A percentile compares a stretch with the other conserved stretches of the same genome.
Conservation (phyloP, 306 rosid genomes). For the Dicorynia guianensis region DNA sequence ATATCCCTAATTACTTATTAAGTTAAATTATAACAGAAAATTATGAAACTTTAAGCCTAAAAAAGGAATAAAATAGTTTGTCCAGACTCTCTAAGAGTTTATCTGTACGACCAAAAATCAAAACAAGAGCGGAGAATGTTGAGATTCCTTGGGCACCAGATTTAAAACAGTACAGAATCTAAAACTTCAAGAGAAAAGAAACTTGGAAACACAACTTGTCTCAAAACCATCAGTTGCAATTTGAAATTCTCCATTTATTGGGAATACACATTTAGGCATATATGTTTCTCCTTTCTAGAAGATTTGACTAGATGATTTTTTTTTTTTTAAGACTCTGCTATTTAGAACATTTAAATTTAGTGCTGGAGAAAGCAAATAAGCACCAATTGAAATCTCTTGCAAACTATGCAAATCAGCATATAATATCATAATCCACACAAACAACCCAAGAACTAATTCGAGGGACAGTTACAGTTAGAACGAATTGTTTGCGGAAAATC, state of each 20-base stretch:
- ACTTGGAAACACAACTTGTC: neutral
- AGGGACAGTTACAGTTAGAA: neutral
- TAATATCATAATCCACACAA: neutral
- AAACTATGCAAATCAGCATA: neutral
- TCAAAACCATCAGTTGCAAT: neutral
- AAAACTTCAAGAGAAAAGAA: neutral
- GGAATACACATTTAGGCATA: neutral
- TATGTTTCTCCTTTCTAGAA: neutral
- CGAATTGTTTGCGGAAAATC: neutral
- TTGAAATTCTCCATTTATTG: neutral
- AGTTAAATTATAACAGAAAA: constrained; percentile 3
- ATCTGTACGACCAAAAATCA: constrained; percentile 22
- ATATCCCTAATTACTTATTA: neutral
- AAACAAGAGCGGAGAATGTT: constrained; percentile 3
- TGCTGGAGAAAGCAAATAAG: neutral
- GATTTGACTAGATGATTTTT: neutral
- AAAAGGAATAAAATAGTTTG: neutral
- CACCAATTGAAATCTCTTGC: constrained; percentile 19
- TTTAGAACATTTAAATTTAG: neutral
- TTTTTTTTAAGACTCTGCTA: neutral
- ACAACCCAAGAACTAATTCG: constrained; percentile 26
- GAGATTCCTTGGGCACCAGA: constrained; percentile 41
- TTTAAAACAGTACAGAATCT: constrained; percentile 41
- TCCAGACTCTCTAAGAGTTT: constrained; percentile 14
- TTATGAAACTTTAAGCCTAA: constrained; percentile 21